Percentiles rank a stretch among this genome's conserved stretches.
Conservation (phyloP, 2,329 filamentous ascomycete species). For the Byssothecium circinans region DNA sequence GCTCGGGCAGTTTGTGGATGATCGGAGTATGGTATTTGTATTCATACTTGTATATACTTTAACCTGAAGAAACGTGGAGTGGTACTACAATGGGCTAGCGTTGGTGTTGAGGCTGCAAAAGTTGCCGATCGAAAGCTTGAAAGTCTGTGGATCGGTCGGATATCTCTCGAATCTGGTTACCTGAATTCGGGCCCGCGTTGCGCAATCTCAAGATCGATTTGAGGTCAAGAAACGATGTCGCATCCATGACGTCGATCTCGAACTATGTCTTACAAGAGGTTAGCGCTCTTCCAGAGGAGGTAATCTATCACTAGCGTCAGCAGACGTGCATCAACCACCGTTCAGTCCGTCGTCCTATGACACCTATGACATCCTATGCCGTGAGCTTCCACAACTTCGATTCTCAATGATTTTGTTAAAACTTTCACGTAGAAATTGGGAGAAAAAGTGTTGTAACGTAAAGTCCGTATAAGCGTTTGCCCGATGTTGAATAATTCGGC, state of each 20-base stretch:
- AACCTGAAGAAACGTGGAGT: no score
- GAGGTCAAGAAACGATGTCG: not conserved
- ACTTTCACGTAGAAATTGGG: not conserved
- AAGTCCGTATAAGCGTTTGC: not conserved
- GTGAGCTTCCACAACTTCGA: no score
- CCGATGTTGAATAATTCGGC: not conserved
- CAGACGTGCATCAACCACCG: not conserved
- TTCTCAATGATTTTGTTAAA: not conserved
- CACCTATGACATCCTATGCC: no score
- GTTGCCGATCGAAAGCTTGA: no score
- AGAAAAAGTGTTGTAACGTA: not conserved
- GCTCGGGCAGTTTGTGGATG: not conserved
- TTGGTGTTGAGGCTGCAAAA: not conserved
- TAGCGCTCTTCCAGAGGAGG: slow-evolving; percentile 2
- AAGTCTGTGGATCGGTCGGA: no score
- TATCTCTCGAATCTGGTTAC: not conserved
- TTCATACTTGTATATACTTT: no score
- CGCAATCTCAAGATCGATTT: not conserved
- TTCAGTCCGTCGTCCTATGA: not conserved
- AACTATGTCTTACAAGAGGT: not conserved
- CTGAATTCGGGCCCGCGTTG: not conserved
- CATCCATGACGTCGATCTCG: not conserved
- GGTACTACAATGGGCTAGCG: no score
- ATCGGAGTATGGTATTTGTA: no score
- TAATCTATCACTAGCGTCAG: slow-evolving; percentile 10